These are phyloP conservation scores for Candolleomyces efflorescens DNA, from an alignment of 768 basidiomycete genomes.

Conservation along the genomic window DNA sequence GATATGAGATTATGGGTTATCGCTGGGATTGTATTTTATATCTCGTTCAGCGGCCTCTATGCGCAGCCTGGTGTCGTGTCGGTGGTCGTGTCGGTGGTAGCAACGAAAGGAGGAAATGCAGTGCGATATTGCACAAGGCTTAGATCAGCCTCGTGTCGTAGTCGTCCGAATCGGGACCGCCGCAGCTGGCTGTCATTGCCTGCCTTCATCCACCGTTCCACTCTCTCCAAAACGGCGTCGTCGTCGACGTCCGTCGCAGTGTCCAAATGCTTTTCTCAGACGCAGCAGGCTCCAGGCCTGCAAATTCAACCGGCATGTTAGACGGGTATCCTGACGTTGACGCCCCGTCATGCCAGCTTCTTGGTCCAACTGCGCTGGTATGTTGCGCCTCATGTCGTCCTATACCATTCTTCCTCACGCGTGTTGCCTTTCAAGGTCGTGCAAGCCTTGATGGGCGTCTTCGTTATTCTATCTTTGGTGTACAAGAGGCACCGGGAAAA, in stretches of 20 bases:
- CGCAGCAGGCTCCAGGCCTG: neutral
- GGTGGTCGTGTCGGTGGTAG: neutral
- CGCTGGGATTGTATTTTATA: neutral
- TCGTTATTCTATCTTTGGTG: conserved; percentile 84
- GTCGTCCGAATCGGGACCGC: neutral
- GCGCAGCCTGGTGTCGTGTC: conserved; percentile 2
- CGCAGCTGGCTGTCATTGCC: neutral
- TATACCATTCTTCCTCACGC: conserved; percentile 37
- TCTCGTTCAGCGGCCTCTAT: neutral
- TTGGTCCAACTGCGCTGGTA: conserved; percentile 51
- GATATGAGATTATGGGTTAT: neutral
- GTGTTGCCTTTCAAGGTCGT: conserved; percentile 57
- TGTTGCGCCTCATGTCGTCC: conserved; percentile 13
- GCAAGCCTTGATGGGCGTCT: conserved; percentile 83
- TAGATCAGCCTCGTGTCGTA: conserved; percentile 4
- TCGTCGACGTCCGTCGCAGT: neutral
- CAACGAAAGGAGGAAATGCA: conserved; percentile 1
- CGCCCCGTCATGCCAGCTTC: conserved; percentile 44
- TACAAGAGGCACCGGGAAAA: conserved; percentile 86
- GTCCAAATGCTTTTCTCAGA: neutral
- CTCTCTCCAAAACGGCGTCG: conserved; percentile 1
- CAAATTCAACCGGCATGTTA: conserved; percentile 5
- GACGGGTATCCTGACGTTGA: conserved; percentile 40
- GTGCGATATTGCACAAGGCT: neutral
- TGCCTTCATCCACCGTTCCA: neutral